A percentile compares a stretch with the other conserved stretches of the same genome.
Conservation (phyloP, 371 early-diverging fungal species). For the Mortierella sp. region DNA sequence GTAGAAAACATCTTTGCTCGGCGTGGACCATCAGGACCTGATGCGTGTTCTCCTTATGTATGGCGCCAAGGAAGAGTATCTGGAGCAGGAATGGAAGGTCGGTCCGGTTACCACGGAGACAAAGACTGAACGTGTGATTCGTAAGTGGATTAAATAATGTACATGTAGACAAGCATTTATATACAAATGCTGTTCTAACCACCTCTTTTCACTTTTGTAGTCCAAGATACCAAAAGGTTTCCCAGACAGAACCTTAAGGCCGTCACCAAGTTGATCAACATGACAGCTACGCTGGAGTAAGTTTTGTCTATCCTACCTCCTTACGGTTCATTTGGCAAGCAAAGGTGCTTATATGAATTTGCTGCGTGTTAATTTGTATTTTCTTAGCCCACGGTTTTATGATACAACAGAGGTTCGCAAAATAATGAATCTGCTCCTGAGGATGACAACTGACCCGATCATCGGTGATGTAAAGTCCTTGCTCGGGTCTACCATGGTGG, state of each 20-base stretch:
- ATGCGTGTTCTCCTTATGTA: conserved; percentile 19
- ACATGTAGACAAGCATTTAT: not conserved
- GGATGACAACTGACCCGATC: conserved; percentile 50
- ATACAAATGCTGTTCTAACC: not conserved
- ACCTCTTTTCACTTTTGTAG: not conserved
- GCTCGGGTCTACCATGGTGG: conserved; percentile 26
- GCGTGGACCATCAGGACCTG: conserved; percentile 40
- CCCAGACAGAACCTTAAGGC: conserved; percentile 33
- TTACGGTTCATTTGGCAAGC: not conserved
- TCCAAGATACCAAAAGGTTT: conserved; percentile 27
- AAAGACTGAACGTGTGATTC: conserved; percentile 13
- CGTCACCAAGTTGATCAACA: conserved; percentile 27
- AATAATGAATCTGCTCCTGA: conserved; percentile 25
- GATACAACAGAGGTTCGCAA: conserved; percentile 20
- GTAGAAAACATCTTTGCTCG: conserved; percentile 19
- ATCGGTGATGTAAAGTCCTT: conserved; percentile 44
- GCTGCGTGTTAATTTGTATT: not conserved
- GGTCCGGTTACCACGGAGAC: conserved; percentile 28
- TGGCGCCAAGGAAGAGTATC: conserved; percentile 34
- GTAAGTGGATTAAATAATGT: conserved; percentile 9
- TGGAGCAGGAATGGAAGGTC: conserved; percentile 31
- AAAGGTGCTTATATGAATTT: not conserved
- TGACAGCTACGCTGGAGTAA: conserved; percentile 48
- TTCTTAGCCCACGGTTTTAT: conserved; percentile 36
- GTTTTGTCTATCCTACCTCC: too few relatives aligned